These are phyloP conservation scores for Cicer arietinum DNA, from an alignment of 306 rosid genomes.

Conservation along the genomic window DNA sequence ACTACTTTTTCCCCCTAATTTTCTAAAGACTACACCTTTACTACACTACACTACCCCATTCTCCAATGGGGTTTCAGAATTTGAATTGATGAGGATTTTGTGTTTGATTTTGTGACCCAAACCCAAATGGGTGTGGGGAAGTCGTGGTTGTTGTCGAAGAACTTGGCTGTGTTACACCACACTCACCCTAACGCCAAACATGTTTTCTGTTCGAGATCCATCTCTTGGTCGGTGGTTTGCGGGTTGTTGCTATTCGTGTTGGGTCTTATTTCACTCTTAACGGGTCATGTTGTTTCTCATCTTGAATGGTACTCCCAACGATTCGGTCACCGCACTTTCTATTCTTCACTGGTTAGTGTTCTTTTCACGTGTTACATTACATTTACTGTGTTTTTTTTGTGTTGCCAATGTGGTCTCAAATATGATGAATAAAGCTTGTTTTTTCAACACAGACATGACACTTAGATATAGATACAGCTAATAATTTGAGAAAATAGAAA, in stretches of 20 bases:
- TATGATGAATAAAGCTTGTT: neutral
- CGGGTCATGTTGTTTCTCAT: slow-evolving; percentile 92
- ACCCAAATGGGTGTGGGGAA: slow-evolving; percentile 43
- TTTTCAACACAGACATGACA: neutral
- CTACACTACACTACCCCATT: neutral
- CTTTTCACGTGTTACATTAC: neutral
- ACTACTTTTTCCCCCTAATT: neutral
- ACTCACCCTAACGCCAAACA: slow-evolving; percentile 45
- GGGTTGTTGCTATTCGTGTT: slow-evolving; percentile 87
- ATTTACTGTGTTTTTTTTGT: slow-evolving; percentile 4
- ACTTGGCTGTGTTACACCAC: slow-evolving; percentile 68
- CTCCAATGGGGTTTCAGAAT: slow-evolving; percentile 4
- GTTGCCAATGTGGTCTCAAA: slow-evolving; percentile 6
- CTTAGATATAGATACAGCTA: too few species aligned
- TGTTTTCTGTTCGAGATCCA: slow-evolving; percentile 61
- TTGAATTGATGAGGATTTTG: slow-evolving; percentile 33
- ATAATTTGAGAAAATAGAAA: too few species aligned
- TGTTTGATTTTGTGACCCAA: slow-evolving; percentile 31
- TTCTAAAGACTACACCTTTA: neutral
- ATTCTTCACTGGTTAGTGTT: slow-evolving; percentile 58
- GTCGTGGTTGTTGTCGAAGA: slow-evolving; percentile 37
- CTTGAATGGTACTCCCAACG: slow-evolving; percentile 96
- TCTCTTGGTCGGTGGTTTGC: slow-evolving; percentile 75
- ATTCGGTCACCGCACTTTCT: slow-evolving; percentile 59
- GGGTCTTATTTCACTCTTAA: slow-evolving; percentile 86